A percentile compares a stretch with the other conserved stretches of the same genome.
Conservation (phyloP, 306 rosid species). For the Prunus kanzakura region DNA sequence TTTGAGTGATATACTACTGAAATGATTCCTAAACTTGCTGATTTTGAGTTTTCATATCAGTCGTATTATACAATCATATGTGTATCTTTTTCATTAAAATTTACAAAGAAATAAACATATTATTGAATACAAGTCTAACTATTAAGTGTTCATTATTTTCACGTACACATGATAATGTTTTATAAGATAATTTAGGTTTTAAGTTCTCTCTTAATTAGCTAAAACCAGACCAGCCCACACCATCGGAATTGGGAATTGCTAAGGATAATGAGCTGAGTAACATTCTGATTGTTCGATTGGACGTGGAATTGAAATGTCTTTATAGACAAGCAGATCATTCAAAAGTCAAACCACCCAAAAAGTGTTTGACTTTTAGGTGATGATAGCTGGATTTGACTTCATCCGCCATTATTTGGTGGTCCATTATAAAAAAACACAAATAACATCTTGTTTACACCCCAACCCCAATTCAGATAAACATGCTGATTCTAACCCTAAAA, state of each 20-base stretch:
- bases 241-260: background rate
- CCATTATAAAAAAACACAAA: background rate
- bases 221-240: background rate
- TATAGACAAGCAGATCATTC: background rate
- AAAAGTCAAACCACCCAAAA: background rate
- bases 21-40: background rate
- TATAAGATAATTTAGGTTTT: background rate
- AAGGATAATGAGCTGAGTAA: background rate
- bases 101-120: too few species aligned
- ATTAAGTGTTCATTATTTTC: too few species aligned
- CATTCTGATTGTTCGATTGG: conserved; percentile 8
- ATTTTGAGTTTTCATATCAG: background rate
- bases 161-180: too few species aligned
- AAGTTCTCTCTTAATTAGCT: too few species aligned
- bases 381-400: conserved; percentile 19
- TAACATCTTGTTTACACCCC: background rate
- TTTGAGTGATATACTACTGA: too few species aligned
- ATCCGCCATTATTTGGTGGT: background rate
- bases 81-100: background rate
- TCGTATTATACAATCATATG: background rate
- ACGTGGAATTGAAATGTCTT: background rate
- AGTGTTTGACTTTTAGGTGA: conserved; percentile 21
- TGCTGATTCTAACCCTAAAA: background rate
- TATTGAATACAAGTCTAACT: too few species aligned
- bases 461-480: background rate